Percentiles rank a stretch among this genome's conserved stretches.
phyloP scores from a whole-genome alignment of 805 yeast species.

The Kuraishia floccosa region DNA sequence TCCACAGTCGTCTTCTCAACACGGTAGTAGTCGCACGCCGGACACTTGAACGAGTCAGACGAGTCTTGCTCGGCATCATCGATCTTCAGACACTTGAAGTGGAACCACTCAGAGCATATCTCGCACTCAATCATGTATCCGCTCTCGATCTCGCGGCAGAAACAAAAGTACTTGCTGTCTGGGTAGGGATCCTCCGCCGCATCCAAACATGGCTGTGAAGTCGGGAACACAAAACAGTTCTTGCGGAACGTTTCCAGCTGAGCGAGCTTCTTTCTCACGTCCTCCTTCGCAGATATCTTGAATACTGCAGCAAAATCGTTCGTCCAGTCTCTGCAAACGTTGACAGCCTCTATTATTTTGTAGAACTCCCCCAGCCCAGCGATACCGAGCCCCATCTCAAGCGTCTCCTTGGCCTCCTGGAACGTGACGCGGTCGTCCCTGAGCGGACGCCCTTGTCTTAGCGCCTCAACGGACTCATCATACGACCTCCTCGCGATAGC shows the following conservation, averaged over 20 bases:
- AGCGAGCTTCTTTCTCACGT: not conserved
- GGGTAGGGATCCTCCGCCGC: too few relatives aligned
- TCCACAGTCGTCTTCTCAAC: too few relatives aligned
- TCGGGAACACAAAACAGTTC: too few relatives aligned
- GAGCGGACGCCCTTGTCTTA: too few relatives aligned
- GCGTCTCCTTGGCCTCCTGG: too few relatives aligned
- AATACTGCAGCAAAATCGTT: not conserved
- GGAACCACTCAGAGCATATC: constrained; percentile 63
- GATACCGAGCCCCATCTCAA: too few relatives aligned
- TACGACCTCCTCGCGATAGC: too few relatives aligned
- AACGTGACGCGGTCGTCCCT: too few relatives aligned
- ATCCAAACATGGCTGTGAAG: too few relatives aligned
- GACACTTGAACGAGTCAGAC: constrained; percentile 35
- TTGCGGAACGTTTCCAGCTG: too few relatives aligned
- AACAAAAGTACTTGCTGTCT: constrained; percentile 29
- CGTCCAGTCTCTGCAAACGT: not conserved
- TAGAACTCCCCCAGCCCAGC: too few relatives aligned
- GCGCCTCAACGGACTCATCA: too few relatives aligned
- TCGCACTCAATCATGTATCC: constrained; percentile 66
- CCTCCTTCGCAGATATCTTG: not conserved
- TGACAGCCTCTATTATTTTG: not conserved
- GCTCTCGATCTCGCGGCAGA: constrained; percentile 49
- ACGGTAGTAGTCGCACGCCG: constrained; percentile 33
- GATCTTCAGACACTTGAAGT: constrained; percentile 41
- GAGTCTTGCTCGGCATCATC: constrained; percentile 6